Evolutionary conservation across 352 stramenopile genomes (phyloP).

Genomic region (Phytophthora ohioensis): DNA sequence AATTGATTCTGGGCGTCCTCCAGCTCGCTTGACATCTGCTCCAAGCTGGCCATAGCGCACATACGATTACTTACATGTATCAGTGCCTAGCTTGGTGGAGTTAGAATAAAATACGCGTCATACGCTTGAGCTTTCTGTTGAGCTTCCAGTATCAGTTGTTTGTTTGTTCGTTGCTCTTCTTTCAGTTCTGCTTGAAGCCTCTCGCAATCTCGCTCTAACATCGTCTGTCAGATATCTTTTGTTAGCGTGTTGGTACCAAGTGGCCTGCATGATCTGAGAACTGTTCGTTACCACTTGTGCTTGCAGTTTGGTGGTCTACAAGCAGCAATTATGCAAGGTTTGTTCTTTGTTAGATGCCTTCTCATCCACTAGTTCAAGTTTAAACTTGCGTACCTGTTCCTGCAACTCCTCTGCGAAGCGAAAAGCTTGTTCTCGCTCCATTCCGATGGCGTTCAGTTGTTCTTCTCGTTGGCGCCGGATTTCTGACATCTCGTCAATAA

Average conservation of each 20-base stretch:
- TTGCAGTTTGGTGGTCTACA: constrained; percentile 42
- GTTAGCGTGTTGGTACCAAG: background rate
- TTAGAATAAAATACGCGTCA: constrained; percentile 1
- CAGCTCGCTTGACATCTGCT: constrained; percentile 43
- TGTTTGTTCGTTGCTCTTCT: constrained; percentile 44
- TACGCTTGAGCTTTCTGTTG: constrained; percentile 52
- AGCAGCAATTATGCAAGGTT: background rate
- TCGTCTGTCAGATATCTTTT: constrained; percentile 28
- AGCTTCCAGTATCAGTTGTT: constrained; percentile 38
- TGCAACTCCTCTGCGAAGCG: constrained; percentile 39
- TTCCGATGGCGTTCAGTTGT: constrained; percentile 25
- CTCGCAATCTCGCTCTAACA: constrained; percentile 39
- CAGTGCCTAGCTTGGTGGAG: background rate
- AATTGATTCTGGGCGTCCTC: constrained; percentile 49
- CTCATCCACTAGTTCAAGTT: background rate
- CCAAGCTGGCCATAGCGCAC: constrained; percentile 28
- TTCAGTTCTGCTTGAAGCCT: constrained; percentile 47
- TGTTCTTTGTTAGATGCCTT: background rate
- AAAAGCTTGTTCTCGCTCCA: constrained; percentile 35
- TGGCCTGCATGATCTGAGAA: background rate
- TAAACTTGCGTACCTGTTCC: constrained; percentile 26
- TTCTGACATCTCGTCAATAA: constrained; percentile 48
- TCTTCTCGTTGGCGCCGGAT: constrained; percentile 36
- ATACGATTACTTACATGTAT: background rate
- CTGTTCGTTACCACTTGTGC: constrained; percentile 30